phyloP scores from a whole-genome alignment of 805 yeast genomes.

The Suhomyces kilbournensis region DNA sequence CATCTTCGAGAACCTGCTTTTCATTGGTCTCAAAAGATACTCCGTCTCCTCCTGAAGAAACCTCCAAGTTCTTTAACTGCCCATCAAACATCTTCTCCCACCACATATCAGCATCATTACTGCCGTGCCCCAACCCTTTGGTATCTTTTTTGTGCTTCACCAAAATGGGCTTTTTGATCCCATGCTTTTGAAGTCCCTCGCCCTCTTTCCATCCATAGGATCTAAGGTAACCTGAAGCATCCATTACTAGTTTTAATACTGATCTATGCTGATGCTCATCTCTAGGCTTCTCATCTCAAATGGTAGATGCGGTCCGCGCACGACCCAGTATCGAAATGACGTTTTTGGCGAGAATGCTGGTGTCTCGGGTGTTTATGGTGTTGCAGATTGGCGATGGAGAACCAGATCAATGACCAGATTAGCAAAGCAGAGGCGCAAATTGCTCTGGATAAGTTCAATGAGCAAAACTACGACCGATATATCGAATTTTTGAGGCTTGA shows the following conservation, averaged over 20 bases:
- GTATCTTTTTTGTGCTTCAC: conserved; percentile 89
- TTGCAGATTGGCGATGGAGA: background rate
- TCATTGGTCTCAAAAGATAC: conserved; percentile 54
- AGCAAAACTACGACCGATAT: background rate
- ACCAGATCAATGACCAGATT: background rate
- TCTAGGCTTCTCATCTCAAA: background rate
- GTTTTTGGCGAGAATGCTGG: background rate
- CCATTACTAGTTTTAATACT: conserved; percentile 46
- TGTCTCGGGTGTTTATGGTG: too few relatives aligned
- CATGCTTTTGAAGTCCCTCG: conserved; percentile 75
- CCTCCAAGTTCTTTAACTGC: conserved; percentile 75
- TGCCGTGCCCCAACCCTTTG: conserved; percentile 83
- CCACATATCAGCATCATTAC: conserved; percentile 84
- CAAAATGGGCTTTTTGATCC: conserved; percentile 77
- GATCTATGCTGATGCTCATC: background rate
- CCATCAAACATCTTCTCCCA: conserved; percentile 97
- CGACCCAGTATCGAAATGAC: background rate
- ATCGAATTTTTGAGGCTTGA: background rate
- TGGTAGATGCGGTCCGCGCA: background rate
- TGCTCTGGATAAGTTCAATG: background rate
- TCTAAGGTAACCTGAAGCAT: conserved; percentile 67
- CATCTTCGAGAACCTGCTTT: conserved; percentile 45
- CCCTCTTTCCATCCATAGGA: conserved; percentile 94
- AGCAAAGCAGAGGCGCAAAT: background rate
- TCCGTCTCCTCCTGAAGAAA: conserved; percentile 32